Percentiles rank a stretch among this genome's conserved stretches.
Evolutionary conservation across 345 rosid genomes (phyloP).

Genomic region (Citrus glauca): DNA sequence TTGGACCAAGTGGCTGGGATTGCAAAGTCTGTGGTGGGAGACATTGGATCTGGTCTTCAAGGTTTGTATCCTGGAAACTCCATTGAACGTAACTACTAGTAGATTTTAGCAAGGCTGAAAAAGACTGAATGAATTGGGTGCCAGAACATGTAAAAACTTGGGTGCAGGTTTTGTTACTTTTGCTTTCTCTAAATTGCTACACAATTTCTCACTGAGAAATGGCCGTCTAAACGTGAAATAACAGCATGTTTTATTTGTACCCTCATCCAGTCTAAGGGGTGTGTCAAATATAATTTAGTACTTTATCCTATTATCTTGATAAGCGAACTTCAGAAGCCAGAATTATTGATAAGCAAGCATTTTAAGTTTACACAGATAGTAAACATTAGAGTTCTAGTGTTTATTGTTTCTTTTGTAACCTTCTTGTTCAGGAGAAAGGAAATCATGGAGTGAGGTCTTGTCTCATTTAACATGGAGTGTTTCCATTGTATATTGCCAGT

Average conservation of each 20-base stretch:
- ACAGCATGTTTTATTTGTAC: neutral
- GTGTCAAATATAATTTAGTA: neutral
- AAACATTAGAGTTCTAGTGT: neutral
- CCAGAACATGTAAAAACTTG: neutral
- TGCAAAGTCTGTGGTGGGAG: slow-evolving; percentile 68
- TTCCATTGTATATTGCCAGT: neutral
- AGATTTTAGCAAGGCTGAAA: neutral
- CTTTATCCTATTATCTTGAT: neutral
- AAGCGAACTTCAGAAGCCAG: neutral
- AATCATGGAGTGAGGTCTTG: neutral
- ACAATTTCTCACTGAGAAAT: neutral
- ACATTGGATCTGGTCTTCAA: slow-evolving; percentile 63
- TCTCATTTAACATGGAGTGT: neutral
- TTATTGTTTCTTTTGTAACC: neutral
- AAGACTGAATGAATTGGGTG: neutral
- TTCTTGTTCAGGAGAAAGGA: neutral
- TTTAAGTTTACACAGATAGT: too few species aligned
- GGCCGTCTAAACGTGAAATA: neutral
- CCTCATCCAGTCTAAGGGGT: neutral
- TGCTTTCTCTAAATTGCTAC: neutral
- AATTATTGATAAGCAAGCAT: too few species aligned
- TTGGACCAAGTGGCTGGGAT: slow-evolving; percentile 55
- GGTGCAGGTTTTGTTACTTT: neutral
- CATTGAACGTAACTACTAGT: neutral
- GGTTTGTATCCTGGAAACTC: slow-evolving; percentile 37